A percentile compares a stretch with the other conserved stretches of the same genome.
phyloP scores from a whole-genome alignment of 176 grass and related monocot species.

The Dactylis glomerata region DNA sequence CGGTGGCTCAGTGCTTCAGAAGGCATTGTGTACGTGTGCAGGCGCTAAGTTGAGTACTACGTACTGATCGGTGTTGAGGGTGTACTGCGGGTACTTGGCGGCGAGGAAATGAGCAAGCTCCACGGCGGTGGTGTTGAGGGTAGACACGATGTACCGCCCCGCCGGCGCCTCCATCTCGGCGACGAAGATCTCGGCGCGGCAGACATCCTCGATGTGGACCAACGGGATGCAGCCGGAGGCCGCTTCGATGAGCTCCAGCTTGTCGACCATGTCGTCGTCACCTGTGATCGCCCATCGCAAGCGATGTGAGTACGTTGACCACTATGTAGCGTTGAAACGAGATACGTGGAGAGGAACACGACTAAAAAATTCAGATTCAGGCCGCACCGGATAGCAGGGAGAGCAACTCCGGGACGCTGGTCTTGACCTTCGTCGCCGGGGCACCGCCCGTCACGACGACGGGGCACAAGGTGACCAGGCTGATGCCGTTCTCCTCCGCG shows the following conservation, averaged over 20 bases:
- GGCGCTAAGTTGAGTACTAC: not conserved
- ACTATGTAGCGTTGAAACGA: not conserved
- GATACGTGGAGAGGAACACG: not conserved
- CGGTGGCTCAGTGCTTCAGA: too few species aligned
- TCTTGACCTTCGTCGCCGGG: not conserved
- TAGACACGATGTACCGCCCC: conserved; percentile 51
- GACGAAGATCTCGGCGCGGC: conserved; percentile 60
- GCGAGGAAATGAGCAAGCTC: conserved; percentile 43
- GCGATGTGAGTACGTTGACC: not conserved
- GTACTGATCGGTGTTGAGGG: not conserved
- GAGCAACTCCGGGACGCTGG: conserved; percentile 28
- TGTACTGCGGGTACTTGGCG: conserved; percentile 52
- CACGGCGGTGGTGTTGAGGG: conserved; percentile 36
- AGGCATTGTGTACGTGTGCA: not conserved
- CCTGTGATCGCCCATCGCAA: conserved; percentile 7
- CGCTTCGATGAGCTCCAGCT: conserved; percentile 37
- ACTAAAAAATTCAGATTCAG: not conserved
- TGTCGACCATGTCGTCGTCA: conserved; percentile 24
- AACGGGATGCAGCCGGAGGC: conserved; percentile 40
- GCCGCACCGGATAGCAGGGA: conserved; percentile 53
- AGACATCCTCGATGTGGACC: conserved; percentile 55
- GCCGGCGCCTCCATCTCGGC: conserved; percentile 36
- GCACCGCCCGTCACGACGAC: conserved; percentile 35
- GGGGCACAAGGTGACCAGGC: conserved; percentile 53
- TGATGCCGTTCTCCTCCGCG: conserved; percentile 49